Percentiles rank a stretch among this genome's conserved stretches.
phyloP scores from a whole-genome alignment of 176 grass and related monocot genomes.

The bread wheat (Triticum aestivum) region IWGSC_CS_RefSeq_v2.1 NC_057803.1:75224930-75225429 shows the following conservation, averaged over 20 bases:
- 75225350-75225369: constrained; percentile 25
- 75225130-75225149: constrained; percentile 33
- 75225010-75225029: background rate
- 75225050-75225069: background rate
- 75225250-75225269: constrained; percentile 54
- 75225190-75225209: constrained; percentile 67
- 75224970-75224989: too few species aligned
- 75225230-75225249: constrained; percentile 58
- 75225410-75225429: constrained; percentile 79
- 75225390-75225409: constrained; percentile 82
- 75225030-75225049: background rate
- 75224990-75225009: background rate
- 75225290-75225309: background rate
- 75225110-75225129: constrained; percentile 42
- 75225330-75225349: background rate
- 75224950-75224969: too few species aligned
- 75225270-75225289: constrained; percentile 68
- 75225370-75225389: constrained; percentile 81
- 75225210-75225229: constrained; percentile 65
- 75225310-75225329: background rate
- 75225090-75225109: background rate
- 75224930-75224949: too few species aligned
- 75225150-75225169: constrained; percentile 72
- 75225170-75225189: constrained; percentile 60
- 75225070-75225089: background rate